Evolutionary conservation across 2,329 filamentous ascomycete species (phyloP), one percentile per base, ranked within the genome.

Genomic region (Thermothelomyces thermophilus): DNA sequence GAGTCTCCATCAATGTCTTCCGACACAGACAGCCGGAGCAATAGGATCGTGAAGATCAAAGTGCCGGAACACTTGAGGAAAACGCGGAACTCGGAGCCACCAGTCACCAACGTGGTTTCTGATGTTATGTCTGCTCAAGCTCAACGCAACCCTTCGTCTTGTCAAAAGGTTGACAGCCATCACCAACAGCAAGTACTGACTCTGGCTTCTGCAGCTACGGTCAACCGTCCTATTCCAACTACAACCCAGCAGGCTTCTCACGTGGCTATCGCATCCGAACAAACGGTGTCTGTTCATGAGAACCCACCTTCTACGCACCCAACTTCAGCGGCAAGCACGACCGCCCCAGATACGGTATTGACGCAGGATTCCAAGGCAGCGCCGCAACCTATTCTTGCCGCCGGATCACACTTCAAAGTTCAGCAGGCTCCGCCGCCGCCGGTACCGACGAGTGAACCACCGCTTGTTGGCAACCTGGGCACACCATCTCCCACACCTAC

Each of bases 31-130:
- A 20, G 37, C 14, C 35, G 28, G 16, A 34, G 24, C 36, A 47
- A 40, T 11, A 43, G 31, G 17, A 46, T 50, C 19, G 36, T 60
- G 40, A 58, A 40, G 41, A 43, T 60, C 37, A 30, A 51, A 45
- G 56, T 59, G 17, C 54, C 58, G 14, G 42, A 51, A 19, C 52
- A 57, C 35, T 42, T 57, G 50, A 54, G 58, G 41, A 36, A 50
- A 2, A 48, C 49, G 22, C 53, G 26, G 31, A 37, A 28, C 33
- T 14, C 26, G 31, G 40, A 9, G n/a, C 41, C 34, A 39, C 20
- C 51, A 39, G 34, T 28, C 36, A 16, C 39, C 16, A 5, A 10
- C 16, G 30, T 39, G 31, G 37, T 39, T 35, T 31, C 40, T 35
- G 49, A 28, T 2, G 11, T 31, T 19, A 14, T 14, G 19, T 16